A percentile compares a stretch with the other conserved stretches of the same genome.
phyloP scores from a whole-genome alignment of 2,329 filamentous ascomycete species.

The Stachybotrys elegans region DNA sequence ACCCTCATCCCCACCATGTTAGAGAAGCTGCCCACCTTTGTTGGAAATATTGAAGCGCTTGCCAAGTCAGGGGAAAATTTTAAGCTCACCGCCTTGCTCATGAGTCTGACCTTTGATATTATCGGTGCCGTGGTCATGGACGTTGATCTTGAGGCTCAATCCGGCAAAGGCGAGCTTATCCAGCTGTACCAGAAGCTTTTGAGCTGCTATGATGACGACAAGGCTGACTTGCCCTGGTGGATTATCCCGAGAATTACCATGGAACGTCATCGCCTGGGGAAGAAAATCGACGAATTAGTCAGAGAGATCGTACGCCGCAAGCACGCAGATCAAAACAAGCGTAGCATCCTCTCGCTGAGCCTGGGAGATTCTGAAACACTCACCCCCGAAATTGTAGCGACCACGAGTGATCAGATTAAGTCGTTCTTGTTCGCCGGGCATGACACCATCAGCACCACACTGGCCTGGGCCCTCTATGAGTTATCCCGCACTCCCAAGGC shows the following conservation, averaged over 20 bases:
- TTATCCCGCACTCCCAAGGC: conserved; percentile 24
- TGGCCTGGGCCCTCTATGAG: conserved; percentile 32
- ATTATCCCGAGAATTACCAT: background rate
- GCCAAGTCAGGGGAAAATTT: conserved; percentile 20
- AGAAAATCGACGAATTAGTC: background rate
- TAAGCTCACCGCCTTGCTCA: conserved; percentile 18
- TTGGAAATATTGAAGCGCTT: conserved; percentile 10
- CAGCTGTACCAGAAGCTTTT: background rate
- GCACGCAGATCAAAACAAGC: conserved; percentile 8
- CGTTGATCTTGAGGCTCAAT: conserved; percentile 19
- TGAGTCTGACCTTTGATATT: conserved; percentile 31
- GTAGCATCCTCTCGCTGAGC: conserved; percentile 23
- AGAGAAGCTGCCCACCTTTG: conserved; percentile 23
- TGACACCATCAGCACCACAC: conserved; percentile 32
- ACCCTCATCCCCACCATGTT: conserved; percentile 27
- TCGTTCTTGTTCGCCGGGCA: conserved; percentile 36
- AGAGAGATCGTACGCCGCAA: background rate
- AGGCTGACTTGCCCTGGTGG: background rate
- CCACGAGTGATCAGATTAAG: conserved; percentile 30
- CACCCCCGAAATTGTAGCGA: conserved; percentile 19
- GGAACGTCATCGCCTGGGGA: background rate
- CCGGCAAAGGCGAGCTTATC: conserved; percentile 6
- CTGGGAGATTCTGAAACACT: conserved; percentile 22
- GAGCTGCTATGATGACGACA: background rate
- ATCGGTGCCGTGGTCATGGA: conserved; percentile 29